These are phyloP conservation scores for Fomes fomentarius DNA, from an alignment of 1,284 basidiomycete species.

Conservation along the genomic window DNA sequence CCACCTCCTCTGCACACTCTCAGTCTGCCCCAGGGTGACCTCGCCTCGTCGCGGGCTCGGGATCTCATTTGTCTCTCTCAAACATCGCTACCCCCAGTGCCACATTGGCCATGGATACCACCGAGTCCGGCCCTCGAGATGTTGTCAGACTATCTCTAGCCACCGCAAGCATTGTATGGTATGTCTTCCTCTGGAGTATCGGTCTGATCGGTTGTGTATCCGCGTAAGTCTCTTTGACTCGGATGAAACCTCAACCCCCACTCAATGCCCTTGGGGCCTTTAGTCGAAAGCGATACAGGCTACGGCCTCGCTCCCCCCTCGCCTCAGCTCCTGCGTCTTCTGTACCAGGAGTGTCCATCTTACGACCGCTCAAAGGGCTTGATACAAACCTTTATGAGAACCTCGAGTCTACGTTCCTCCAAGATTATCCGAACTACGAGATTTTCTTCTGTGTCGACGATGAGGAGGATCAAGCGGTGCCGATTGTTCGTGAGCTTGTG, in stretches of 20 bases:
- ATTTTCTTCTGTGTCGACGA: conserved; percentile 87
- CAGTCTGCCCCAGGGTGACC: not conserved
- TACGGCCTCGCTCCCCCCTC: conserved; percentile 66
- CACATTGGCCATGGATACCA: not conserved
- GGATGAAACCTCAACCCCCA: conserved; percentile 6
- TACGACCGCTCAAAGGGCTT: conserved; percentile 90
- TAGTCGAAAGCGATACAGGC: conserved; percentile 75
- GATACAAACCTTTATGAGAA: conserved; percentile 95
- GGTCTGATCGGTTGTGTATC: conserved; percentile 76
- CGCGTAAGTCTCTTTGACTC: conserved; percentile 73
- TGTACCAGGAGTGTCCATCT: conserved; percentile 87
- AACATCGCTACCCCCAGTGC: too few relatives aligned
- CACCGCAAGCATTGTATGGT: conserved; percentile 67
- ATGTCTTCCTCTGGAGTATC: conserved; percentile 72
- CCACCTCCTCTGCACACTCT: not conserved
- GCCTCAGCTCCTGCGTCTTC: conserved; percentile 51
- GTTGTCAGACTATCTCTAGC: conserved; percentile 38
- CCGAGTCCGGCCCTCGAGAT: conserved; percentile 9
- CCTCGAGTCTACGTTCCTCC: conserved; percentile 86
- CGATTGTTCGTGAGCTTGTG: conserved; percentile 77
- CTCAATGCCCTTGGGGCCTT: not conserved
- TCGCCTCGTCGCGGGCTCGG: too few relatives aligned
- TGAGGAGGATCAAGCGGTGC: conserved; percentile 80
- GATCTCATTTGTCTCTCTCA: too few relatives aligned
- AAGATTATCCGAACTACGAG: conserved; percentile 89